Percentiles rank a stretch among this genome's conserved stretches.
These are phyloP conservation scores for Aciculosporium take DNA, from an alignment of 2,329 filamentous ascomycete species.

Conservation along the genomic window DNA sequence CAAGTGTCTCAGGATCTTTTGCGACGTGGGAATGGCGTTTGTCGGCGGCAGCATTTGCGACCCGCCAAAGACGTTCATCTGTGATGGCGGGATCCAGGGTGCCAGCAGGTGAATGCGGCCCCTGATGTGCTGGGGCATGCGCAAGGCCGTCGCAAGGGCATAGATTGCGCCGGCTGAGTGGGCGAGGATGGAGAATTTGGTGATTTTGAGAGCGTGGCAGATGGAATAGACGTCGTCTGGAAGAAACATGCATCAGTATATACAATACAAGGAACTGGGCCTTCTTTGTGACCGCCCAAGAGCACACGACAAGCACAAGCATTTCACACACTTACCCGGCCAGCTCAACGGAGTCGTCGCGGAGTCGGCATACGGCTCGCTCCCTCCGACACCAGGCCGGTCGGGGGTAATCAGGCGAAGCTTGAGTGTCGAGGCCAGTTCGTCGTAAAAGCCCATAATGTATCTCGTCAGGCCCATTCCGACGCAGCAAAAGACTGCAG, in stretches of 20 bases:
- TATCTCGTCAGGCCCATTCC: slow-evolving; percentile 96
- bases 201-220: slow-evolving; percentile 81
- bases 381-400: slow-evolving; percentile 84
- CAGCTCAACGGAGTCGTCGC: slow-evolving; percentile 80
- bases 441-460: slow-evolving; percentile 94
- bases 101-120: slow-evolving; percentile 88
- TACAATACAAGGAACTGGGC: too few relatives aligned
- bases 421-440: slow-evolving; percentile 77
- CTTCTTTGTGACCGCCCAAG: too few relatives aligned
- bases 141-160: slow-evolving; percentile 81
- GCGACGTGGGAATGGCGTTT: slow-evolving; percentile 78
- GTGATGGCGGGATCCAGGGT: slow-evolving; percentile 93
- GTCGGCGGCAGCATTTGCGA: slow-evolving; percentile 64
- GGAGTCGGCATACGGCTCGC: slow-evolving; percentile 68
- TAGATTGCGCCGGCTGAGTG: slow-evolving; percentile 98
- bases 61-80: slow-evolving; percentile 65
- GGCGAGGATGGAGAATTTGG: slow-evolving; percentile 88
- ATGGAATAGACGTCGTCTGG: slow-evolving; percentile 77
- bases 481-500: slow-evolving; percentile 88
- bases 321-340: slow-evolving; percentile 52
- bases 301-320: too few relatives aligned
- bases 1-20: slow-evolving; percentile 77
- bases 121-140: slow-evolving; percentile 91
- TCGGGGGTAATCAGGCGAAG: slow-evolving; percentile 87
- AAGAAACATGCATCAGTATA: slow-evolving; percentile 15